Percentiles rank a stretch among this genome's conserved stretches.
Conservation (phyloP, 805 yeast genomes). For the Clavispora fructus region DNA sequence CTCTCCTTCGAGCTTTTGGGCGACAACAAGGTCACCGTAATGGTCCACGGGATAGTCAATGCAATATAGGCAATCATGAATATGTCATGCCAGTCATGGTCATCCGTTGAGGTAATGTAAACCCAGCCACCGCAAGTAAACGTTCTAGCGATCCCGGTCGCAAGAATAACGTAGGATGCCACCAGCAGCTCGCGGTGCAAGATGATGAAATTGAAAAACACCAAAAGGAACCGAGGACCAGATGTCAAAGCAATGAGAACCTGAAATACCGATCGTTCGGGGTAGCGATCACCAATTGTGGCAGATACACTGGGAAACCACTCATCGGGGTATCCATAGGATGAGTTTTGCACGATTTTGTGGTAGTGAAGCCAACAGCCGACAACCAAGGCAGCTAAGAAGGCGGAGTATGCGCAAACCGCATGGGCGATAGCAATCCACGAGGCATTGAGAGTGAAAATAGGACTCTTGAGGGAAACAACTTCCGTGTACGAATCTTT, state of each 20-base stretch:
- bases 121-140: constrained; percentile 99
- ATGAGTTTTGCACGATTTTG: constrained; percentile 83
- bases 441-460: constrained; percentile 50
- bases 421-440: constrained; percentile 70
- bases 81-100: constrained; percentile 92
- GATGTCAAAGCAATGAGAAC: constrained; percentile 87
- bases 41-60: constrained; percentile 88
- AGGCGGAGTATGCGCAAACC: constrained; percentile 66
- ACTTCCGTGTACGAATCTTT: neutral
- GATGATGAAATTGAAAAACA: constrained; percentile 49
- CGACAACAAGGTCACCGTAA: constrained; percentile 51
- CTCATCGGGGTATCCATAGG: constrained; percentile 90
- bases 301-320: constrained; percentile 99
- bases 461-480: neutral
- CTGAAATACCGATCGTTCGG: constrained; percentile 91
- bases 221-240: constrained; percentile 78
- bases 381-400: constrained; percentile 64
- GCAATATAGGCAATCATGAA: constrained; percentile 91
- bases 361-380: constrained; percentile 78
- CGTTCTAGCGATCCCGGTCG: constrained; percentile 79
- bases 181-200: constrained; percentile 31
- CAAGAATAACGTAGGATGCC: constrained; percentile 38
- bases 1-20: constrained; percentile 41
- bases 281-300: constrained; percentile 93
- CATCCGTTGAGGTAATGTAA: constrained; percentile 93